phyloP scores from a whole-genome alignment of 176 grass and related monocot species.

The Sorghum bicolor region Sorghum_bicolor_NCBIv3 NC_012872.2:63661501-63662000 shows the following conservation, averaged over 20 bases:
- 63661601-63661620: not conserved
- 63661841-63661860: no score
- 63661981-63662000: no score
- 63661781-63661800: not conserved
- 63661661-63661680: no score
- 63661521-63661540: no score
- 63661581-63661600: not conserved
- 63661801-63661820: slow-evolving; percentile 1
- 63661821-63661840: not conserved
- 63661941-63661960: not conserved
- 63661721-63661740: not conserved
- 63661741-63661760: not conserved
- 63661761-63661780: not conserved
- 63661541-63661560: no score
- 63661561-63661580: not conserved
- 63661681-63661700: not conserved
- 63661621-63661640: not conserved
- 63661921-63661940: no score
- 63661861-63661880: not conserved
- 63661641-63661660: not conserved
- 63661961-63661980: no score
- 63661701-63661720: not conserved
- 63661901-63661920: not conserved
- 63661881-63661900: not conserved
- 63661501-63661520: no score